Evolutionary conservation across 345 rosid genomes (phyloP).

Genomic region (Rhizophora mangle): DNA sequence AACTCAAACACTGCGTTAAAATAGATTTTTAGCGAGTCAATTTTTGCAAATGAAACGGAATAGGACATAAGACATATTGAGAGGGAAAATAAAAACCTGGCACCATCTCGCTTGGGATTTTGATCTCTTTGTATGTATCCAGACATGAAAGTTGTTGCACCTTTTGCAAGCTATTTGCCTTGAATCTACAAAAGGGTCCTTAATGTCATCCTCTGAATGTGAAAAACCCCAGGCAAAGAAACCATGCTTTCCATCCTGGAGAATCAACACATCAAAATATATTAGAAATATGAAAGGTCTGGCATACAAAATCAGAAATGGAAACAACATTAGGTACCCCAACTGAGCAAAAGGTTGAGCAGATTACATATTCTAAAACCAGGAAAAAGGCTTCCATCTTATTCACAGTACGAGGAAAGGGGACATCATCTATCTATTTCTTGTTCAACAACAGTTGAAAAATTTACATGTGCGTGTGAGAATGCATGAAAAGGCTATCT

Average conservation of each 20-base stretch:
- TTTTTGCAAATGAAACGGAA: too few species aligned
- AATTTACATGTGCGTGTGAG: neutral
- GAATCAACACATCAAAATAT: constrained; percentile 20
- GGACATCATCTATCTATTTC: neutral
- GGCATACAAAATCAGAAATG: constrained; percentile 1
- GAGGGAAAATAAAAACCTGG: constrained; percentile 57
- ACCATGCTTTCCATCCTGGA: constrained; percentile 54
- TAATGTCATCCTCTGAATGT: constrained; percentile 53
- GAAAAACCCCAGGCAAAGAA: constrained; percentile 61
- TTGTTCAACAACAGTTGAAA: neutral
- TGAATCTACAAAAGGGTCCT: constrained; percentile 68
- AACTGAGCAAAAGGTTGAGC: neutral
- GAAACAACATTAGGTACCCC: neutral
- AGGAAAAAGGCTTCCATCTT: neutral
- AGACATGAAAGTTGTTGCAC: constrained; percentile 71
- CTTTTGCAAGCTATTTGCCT: constrained; percentile 87
- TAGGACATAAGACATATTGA: neutral
- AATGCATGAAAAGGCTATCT: neutral
- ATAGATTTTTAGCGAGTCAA: neutral
- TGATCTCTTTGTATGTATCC: constrained; percentile 67
- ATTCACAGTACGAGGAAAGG: neutral
- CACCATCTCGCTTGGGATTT: constrained; percentile 98
- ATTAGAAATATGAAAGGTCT: constrained; percentile 14
- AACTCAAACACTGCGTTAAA: constrained; percentile 11
- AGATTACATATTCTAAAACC: neutral